Evolutionary conservation across 805 yeast species (phyloP).

Genomic region (Candida awuae): DNA sequence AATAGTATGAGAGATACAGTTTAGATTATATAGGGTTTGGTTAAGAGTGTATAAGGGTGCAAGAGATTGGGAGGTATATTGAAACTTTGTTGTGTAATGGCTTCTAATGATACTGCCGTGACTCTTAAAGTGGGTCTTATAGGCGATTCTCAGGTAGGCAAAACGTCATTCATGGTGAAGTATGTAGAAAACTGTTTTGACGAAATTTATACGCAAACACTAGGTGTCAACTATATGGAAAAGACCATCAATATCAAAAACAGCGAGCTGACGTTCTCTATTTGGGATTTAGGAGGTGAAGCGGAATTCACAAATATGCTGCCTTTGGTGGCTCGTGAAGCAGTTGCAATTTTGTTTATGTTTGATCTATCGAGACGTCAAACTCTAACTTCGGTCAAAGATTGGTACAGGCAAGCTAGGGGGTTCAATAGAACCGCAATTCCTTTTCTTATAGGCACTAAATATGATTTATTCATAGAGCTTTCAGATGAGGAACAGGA

Average conservation of each 20-base stretch:
- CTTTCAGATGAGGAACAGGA: slow-evolving; percentile 72
- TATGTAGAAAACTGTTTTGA: slow-evolving; percentile 94
- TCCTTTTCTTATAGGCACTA: slow-evolving; percentile 88
- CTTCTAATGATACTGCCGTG: slow-evolving; percentile 33
- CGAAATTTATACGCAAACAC: slow-evolving; percentile 85
- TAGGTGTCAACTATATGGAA: slow-evolving; percentile 94
- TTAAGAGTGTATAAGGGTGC: too few species aligned
- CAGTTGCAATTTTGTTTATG: slow-evolving; percentile 84
- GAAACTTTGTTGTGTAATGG: too few species aligned
- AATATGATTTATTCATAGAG: slow-evolving; percentile 80
- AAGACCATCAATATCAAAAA: slow-evolving; percentile 75
- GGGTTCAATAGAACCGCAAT: slow-evolving; percentile 87
- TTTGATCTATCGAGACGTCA: slow-evolving; percentile 84
- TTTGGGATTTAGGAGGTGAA: slow-evolving; percentile 97
- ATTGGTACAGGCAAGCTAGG: slow-evolving; percentile 90
- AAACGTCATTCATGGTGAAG: slow-evolving; percentile 92
- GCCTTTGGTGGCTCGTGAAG: slow-evolving; percentile 84
- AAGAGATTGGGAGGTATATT: too few species aligned
- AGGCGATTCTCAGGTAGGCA: slow-evolving; percentile 95
- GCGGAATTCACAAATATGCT: slow-evolving; percentile 92
- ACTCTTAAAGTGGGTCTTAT: slow-evolving; percentile 83
- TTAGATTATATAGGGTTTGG: too few species aligned
- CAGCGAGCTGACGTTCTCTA: slow-evolving; percentile 81
- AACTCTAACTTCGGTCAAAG: slow-evolving; percentile 79
- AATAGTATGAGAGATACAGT: too few species aligned